Conservation (phyloP, 2,329 filamentous ascomycete genomes). For the Cladosporium cucumerinum region DNA sequence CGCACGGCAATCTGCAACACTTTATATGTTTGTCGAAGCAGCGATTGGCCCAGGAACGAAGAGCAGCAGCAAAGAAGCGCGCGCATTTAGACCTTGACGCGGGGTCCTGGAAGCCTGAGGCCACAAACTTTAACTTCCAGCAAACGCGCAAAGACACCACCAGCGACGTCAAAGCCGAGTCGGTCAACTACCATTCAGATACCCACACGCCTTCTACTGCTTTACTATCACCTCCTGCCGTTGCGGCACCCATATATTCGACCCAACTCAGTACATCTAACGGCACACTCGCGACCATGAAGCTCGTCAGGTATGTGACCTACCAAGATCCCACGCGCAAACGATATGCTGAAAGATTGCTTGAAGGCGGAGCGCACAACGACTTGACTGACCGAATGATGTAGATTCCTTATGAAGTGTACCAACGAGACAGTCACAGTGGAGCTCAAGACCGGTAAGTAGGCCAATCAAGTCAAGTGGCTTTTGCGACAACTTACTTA, state of each 20-base stretch:
- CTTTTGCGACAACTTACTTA: not conserved
- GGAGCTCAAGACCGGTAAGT: conserved; percentile 91
- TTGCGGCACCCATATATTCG: not conserved
- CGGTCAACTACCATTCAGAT: not conserved
- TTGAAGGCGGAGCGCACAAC: conserved; percentile 37
- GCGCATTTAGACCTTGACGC: conserved; percentile 6
- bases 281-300: conserved; percentile 61
- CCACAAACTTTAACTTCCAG: not conserved
- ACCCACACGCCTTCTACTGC: too few species aligned
- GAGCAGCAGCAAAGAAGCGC: conserved; percentile 10
- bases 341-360: conserved; percentile 47
- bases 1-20: not conserved
- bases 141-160: conserved; percentile 9
- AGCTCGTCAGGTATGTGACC: conserved; percentile 83
- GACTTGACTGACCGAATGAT: conserved; percentile 33
- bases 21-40: conserved; percentile 6
- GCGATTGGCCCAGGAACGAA: conserved; percentile 8
- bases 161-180: conserved; percentile 4
- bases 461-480: not conserved
- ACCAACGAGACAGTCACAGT: conserved; percentile 98
- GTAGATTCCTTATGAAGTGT: conserved; percentile 98
- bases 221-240: not conserved
- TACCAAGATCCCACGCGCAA: conserved; percentile 24
- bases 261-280: not conserved
- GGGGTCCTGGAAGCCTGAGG: not conserved